Base-by-base conservation (phyloP, 345 rosid genomes). In the Toxicodendron radicans region DNA sequence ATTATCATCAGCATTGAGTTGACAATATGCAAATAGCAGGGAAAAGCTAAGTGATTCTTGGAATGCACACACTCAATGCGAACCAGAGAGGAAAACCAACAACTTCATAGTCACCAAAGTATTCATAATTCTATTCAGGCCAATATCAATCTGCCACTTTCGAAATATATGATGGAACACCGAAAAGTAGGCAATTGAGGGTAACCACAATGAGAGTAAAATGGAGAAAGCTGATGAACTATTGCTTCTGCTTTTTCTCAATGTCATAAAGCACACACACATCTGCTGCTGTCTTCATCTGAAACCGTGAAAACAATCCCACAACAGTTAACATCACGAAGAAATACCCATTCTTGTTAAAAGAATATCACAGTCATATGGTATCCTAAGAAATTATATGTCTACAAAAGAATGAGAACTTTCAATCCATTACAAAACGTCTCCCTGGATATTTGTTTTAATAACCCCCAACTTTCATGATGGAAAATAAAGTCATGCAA, bases 201-300 rank as follows among this genome's bases (percentile, higher is more conserved):
- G 38, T 41, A n/a, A 61, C 57, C 64, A 46, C 33, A 24, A 8
- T 17, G 35, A 56, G 53, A 54, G 51, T 56, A 59, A 13, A 54
- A 58, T 21, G 2, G 32, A 32, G 24, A 18, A 63, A 33, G 46
- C 10, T 17, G 62, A 24, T 30, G 54, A 53, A 21, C 68, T 73
- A 87, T 12, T 79, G 72, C 75, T 80, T 82, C 66, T 79, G 85
- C 76, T 91, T 90, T 76, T 82, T 94, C 82, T 86, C 86, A 61
- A 84, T 87, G 79, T 94, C 98, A 70, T 86, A 82, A 72, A 89
- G 85, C 71, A 94, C 97, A 67, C 97, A 91, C 32, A 83, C 75
- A 68, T 94, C 97, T n/a, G 98, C 97, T 8, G 97, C 98, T 5
- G 97, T 92, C 90, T 92, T 94, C 92, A 94, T 82, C 98, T 94